Conservation (phyloP, 1,284 basidiomycete genomes). For the Austroboletus novae-zelandiae region DNA sequence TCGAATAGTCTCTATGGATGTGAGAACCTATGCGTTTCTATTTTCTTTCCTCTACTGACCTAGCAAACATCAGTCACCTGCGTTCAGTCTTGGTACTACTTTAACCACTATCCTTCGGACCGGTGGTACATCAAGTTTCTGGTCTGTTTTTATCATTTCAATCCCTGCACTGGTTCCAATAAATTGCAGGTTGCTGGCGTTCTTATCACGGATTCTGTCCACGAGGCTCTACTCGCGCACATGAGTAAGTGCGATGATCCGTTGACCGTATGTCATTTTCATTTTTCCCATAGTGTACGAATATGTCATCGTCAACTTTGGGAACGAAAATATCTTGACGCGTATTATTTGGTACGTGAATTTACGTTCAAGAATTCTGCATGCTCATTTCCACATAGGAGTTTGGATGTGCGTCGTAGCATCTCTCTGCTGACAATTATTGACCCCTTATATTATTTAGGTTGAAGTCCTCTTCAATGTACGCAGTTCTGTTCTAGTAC, state of each 20-base stretch:
- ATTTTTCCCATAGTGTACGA: slow-evolving; percentile 43
- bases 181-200: slow-evolving; percentile 44
- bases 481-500: neutral
- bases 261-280: neutral
- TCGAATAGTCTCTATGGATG: neutral
- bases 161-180: neutral
- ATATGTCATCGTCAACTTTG: slow-evolving; percentile 39
- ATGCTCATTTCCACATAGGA: slow-evolving; percentile 39
- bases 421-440: neutral
- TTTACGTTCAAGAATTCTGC: neutral
- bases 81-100: slow-evolving; percentile 58
- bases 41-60: neutral
- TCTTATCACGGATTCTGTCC: slow-evolving; percentile 51
- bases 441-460: slow-evolving; percentile 23
- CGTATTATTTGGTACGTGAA: slow-evolving; percentile 46
- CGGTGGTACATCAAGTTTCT: slow-evolving; percentile 43
- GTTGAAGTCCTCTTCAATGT: slow-evolving; percentile 38
- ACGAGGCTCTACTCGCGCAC: slow-evolving; percentile 58
- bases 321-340: slow-evolving; percentile 28
- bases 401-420: slow-evolving; percentile 40
- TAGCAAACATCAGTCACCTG: slow-evolving; percentile 42
- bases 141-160: slow-evolving; percentile 25
- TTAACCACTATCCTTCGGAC: slow-evolving; percentile 46
- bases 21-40: neutral
- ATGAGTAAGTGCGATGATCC: slow-evolving; percentile 36